phyloP scores from a whole-genome alignment of 805 yeast genomes.

The Zygoascus biomembranicola region DNA sequence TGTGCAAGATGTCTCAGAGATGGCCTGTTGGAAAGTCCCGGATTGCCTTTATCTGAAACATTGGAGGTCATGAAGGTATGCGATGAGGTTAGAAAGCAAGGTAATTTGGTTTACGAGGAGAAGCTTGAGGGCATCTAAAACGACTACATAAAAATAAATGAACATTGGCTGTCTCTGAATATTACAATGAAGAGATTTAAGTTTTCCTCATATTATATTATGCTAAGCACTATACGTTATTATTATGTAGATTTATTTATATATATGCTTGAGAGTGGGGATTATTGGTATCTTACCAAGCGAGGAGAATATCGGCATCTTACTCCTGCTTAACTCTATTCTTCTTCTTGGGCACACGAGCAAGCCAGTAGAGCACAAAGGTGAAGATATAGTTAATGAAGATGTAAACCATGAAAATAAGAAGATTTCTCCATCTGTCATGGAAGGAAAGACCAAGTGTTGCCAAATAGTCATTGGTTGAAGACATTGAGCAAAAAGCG shows the following conservation, averaged over 20 bases:
- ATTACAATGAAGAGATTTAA: not conserved
- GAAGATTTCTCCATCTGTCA: slow-evolving; percentile 50
- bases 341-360: slow-evolving; percentile 60
- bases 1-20: slow-evolving; percentile 38
- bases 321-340: slow-evolving; percentile 12
- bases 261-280: not conserved
- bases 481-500: slow-evolving; percentile 47
- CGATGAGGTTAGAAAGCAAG: slow-evolving; percentile 40
- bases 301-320: not conserved
- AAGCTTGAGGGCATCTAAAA: slow-evolving; percentile 22
- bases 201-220: too few relatives aligned
- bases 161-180: too few relatives aligned
- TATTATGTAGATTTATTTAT: too few relatives aligned
- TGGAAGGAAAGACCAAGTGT: slow-evolving; percentile 25
- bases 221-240: too few relatives aligned
- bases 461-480: slow-evolving; percentile 53
- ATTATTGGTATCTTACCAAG: not conserved
- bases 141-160: too few relatives aligned
- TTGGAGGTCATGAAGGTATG: slow-evolving; percentile 39
- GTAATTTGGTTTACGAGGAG: slow-evolving; percentile 38
- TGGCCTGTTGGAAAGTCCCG: slow-evolving; percentile 32
- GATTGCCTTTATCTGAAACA: slow-evolving; percentile 40
- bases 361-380: slow-evolving; percentile 47
- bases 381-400: slow-evolving; percentile 40
- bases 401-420: slow-evolving; percentile 45